A percentile compares a stretch with the other conserved stretches of the same genome.
phyloP scores from a whole-genome alignment of 345 rosid genomes.

The Streptanthus diversifolius region DNA sequence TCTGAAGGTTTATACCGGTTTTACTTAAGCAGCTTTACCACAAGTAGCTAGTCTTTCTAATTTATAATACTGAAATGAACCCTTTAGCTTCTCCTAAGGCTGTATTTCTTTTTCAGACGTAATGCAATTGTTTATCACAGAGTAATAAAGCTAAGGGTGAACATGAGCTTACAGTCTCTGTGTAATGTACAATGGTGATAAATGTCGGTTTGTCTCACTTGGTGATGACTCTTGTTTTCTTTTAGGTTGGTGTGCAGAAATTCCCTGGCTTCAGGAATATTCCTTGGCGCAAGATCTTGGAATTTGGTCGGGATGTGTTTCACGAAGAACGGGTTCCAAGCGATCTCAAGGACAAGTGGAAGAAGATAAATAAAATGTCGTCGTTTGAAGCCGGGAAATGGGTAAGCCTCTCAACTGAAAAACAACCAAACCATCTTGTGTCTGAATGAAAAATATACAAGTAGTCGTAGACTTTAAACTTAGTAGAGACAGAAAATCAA shows the following conservation, averaged over 20 bases:
- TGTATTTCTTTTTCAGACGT: not conserved
- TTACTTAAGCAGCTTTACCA: not conserved
- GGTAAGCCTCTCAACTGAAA: constrained; percentile 6
- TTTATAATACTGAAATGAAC: not conserved
- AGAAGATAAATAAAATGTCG: constrained; percentile 25
- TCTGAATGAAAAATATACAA: not conserved
- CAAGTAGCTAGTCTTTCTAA: not conserved
- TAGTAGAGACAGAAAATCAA: not conserved
- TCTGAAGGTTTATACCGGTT: not conserved
- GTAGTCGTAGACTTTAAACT: not conserved
- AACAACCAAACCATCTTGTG: not conserved
- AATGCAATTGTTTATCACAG: not conserved
- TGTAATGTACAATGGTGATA: not conserved
- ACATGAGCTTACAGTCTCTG: not conserved
- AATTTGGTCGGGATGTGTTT: constrained; percentile 57
- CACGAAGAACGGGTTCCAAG: constrained; percentile 46
- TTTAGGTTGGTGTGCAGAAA: constrained; percentile 60
- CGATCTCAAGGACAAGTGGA: constrained; percentile 90
- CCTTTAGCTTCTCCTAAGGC: not conserved
- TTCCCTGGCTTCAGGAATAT: constrained; percentile 47
- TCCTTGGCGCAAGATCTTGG: constrained; percentile 78
- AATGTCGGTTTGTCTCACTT: not conserved
- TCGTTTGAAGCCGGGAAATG: not conserved
- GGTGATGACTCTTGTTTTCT: not conserved
- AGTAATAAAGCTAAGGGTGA: not conserved